Percentiles rank a stretch among this genome's conserved stretches.
phyloP scores from a whole-genome alignment of 495 filamentous ascomycete species.

The Lindgomyces ingoldianus region DNA sequence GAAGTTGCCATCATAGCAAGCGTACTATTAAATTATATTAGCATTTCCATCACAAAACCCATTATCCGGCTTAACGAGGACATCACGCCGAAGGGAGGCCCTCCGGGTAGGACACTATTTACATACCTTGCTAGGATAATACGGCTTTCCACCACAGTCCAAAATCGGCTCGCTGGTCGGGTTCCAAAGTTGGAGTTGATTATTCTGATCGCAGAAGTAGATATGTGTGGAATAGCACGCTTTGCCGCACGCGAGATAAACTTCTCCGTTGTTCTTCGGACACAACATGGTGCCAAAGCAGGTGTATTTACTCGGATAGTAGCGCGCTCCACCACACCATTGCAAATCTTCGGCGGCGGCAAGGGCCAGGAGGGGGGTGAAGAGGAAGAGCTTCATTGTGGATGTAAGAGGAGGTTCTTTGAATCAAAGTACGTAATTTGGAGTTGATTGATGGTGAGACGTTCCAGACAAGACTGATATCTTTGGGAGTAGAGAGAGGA shows the following conservation, averaged over 20 bases:
- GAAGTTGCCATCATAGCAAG: constrained; percentile 5
- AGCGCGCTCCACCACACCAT: not conserved
- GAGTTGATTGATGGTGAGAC: no score
- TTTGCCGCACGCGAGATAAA: not conserved
- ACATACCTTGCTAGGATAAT: constrained; percentile 1
- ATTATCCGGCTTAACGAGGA: no score
- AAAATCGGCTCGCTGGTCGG: not conserved
- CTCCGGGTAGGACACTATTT: no score
- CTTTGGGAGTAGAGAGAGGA: no score
- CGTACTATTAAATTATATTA: not conserved
- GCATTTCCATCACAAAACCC: no score
- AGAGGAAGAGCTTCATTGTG: constrained; percentile 1
- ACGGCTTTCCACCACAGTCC: not conserved
- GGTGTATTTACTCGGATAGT: constrained; percentile 1
- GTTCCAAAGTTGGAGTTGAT: not conserved
- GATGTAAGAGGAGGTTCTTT: not conserved
- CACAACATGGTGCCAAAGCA: constrained; percentile 1
- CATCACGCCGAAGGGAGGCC: no score
- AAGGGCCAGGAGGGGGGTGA: not conserved
- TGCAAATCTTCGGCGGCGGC: constrained; percentile 3
- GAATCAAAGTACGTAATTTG: no score
- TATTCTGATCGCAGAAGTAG: constrained; percentile 4
- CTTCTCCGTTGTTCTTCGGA: constrained; percentile 7
- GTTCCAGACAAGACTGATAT: not conserved
- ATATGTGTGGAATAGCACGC: not conserved